These are phyloP conservation scores for Withania somnifera DNA, from an alignment of 305 asterid species.

Conservation along the genomic window DNA sequence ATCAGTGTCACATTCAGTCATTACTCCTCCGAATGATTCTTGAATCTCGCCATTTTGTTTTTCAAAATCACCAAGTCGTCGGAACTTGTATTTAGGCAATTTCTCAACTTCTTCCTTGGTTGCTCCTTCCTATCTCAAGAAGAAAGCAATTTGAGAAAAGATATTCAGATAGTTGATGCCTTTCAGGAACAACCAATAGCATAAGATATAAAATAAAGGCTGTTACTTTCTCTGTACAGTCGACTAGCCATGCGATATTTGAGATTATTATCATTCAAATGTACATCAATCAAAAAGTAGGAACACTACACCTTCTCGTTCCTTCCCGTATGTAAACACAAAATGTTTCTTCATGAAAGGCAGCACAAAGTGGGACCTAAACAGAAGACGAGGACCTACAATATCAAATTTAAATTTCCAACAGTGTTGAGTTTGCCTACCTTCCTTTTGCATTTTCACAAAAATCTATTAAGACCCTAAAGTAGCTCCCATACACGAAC, in stretches of 20 bases:
- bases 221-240: no score
- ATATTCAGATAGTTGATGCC: no score
- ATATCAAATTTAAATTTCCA: neutral
- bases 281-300: neutral
- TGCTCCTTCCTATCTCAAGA: constrained; percentile 77
- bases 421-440: neutral
- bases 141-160: neutral
- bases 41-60: constrained; percentile 77
- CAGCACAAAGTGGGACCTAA: neutral
- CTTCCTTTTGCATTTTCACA: neutral
- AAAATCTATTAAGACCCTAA: neutral
- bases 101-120: constrained; percentile 85
- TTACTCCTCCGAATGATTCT: constrained; percentile 81
- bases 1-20: constrained; percentile 78
- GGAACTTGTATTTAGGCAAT: constrained; percentile 68
- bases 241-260: neutral
- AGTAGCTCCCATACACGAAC: neutral
- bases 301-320: neutral
- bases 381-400: neutral
- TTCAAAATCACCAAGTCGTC: constrained; percentile 60
- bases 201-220: neutral
- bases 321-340: neutral
- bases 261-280: neutral
- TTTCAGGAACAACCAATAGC: neutral
- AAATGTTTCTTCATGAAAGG: neutral